phyloP scores from a whole-genome alignment of 2,329 filamentous ascomycete genomes.

The Cladosporium sphaerospermum region DNA sequence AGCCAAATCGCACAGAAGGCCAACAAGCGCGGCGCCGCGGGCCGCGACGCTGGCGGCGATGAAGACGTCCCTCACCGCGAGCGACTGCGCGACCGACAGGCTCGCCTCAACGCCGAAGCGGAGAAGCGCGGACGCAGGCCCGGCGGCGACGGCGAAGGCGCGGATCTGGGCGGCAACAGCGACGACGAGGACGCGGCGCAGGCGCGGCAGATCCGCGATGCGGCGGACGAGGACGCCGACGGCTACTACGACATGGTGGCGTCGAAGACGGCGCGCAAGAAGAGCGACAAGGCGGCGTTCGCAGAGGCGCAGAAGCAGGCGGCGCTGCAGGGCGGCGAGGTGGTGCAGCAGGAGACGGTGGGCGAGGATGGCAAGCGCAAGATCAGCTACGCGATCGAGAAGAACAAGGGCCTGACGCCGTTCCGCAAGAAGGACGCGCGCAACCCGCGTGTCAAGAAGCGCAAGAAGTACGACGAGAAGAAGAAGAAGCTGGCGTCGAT shows the following conservation, averaged over 20 bases:
- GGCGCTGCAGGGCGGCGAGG: constrained; percentile 52
- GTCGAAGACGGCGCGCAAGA: constrained; percentile 56
- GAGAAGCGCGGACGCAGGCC: constrained; percentile 68
- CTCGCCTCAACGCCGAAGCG: constrained; percentile 80
- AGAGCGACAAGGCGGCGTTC: constrained; percentile 67
- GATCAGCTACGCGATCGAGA: constrained; percentile 89
- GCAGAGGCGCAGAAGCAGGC: constrained; percentile 52
- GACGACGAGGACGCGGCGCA: constrained; percentile 57
- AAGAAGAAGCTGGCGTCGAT: constrained; percentile 93
- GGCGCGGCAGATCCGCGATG: constrained; percentile 44
- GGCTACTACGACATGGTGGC: constrained; percentile 91
- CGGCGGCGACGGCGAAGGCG: constrained; percentile 42
- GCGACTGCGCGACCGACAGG: constrained; percentile 76
- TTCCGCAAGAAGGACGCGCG: constrained; percentile 88
- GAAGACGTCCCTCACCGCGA: constrained; percentile 83
- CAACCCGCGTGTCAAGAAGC: constrained; percentile 97
- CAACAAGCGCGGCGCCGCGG: constrained; percentile 71
- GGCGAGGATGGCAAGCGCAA: constrained; percentile 83
- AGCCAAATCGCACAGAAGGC: constrained; percentile 94
- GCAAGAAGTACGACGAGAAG: constrained; percentile 91
- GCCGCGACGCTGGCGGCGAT: constrained; percentile 70
- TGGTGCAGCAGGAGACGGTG: constrained; percentile 61
- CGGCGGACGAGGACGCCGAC: constrained; percentile 47
- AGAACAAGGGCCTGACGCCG: constrained; percentile 92
- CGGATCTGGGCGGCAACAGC: constrained; percentile 64